Base-by-base conservation (phyloP, 352 stramenopile genomes). In the Hyaloperonospora brassicae region DNA sequence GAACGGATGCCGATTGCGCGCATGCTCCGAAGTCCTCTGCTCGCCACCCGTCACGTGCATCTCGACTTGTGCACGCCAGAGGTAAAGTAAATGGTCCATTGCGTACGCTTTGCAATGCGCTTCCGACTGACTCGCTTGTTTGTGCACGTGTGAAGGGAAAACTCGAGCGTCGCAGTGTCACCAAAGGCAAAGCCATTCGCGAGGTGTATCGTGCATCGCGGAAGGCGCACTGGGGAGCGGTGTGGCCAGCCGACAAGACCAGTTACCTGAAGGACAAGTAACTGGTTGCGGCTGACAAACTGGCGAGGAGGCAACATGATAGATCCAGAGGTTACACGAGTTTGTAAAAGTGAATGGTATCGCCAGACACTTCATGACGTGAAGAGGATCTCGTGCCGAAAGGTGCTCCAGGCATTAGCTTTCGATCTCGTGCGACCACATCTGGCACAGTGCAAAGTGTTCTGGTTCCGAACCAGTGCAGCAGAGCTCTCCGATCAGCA, bases 41-140 rank as follows among this genome's bases (percentile, higher is more conserved):
- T 89, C 5, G 80, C 80, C 31, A 89, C 78, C 11, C 77, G 79
- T 39, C 80, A 93, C 47, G 83, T 93, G 12, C 70, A 85, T 51
- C 65, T 93, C n/a, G 80, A 93, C 50, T 51, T 93, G 23, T 93
- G 83, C 61, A 90, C 75, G 30, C 83, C 83, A 1, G 66, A 87
- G 39, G 81, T 88, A 67, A 24, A 46, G 6, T 10, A 23, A 17
- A 25, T 36, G 22, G 10, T 23, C 11, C 4, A 41, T 5, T 53
- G 1, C 52, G 10, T 51, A 46, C 23, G 21, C 10, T 14, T 50
- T 42, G n/a, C 45, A 39, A 25, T 27, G 36, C 50, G 24, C 47
- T 25, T 41, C 12, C 39, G 13, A 47, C 34, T 42, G 10, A 54
- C 2, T 66, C 39, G 11, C 53, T 40, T 58, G 35, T 62, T 13